Base-by-base conservation (phyloP, 768 basidiomycete species). In the Phylloporus arenicola region DNA sequence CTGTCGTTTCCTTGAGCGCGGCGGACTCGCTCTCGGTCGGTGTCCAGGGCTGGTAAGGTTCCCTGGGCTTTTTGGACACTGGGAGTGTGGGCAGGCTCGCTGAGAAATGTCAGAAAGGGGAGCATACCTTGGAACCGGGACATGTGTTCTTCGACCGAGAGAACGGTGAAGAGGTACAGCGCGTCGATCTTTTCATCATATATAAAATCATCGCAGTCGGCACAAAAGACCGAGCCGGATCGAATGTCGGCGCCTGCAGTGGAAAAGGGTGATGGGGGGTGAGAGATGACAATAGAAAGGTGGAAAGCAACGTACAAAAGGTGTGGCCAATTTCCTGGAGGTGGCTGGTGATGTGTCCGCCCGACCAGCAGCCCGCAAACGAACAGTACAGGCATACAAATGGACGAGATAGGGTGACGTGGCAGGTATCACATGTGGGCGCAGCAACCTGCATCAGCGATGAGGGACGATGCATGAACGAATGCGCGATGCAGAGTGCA, bases 161-260 rank as follows among this genome's bases (percentile, higher is more conserved):
- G 58, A 9, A 74, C 63, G 3, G 77, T 70, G 5, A 71, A 60
- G 24, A 76, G 57, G 53, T 77, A 72, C 8, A 78, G 49, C 8
- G 68, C 64, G 35, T 82, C 80, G 31, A 91, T 60, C 2, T 61
- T 65, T 12, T 75, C 55, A 54, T 87, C 73, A 57, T 84, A 85
- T 20, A 90, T 75, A 52, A 90, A 84, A 62, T 92, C 86, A 33
- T 83, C 75, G 68, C 92, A 94, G 30, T 75, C 70, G 3, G 70
- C 64, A 63, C 92, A 94, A 60, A 79, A 93, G 2, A 93, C 69
- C 10, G 74, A 72, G n/a, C 92, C 92, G 0, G 83, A 78, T 55
- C 78, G 80, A 4, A 80, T 72, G 64, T 94, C 91, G 24, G 81
- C 79, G 59, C 85, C 92, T 93, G 57, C 8, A 39, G 34, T 8